Evolutionary conservation across 129 eudicot species (phyloP).

Genomic region (Centrapalus pauciflorus): DNA sequence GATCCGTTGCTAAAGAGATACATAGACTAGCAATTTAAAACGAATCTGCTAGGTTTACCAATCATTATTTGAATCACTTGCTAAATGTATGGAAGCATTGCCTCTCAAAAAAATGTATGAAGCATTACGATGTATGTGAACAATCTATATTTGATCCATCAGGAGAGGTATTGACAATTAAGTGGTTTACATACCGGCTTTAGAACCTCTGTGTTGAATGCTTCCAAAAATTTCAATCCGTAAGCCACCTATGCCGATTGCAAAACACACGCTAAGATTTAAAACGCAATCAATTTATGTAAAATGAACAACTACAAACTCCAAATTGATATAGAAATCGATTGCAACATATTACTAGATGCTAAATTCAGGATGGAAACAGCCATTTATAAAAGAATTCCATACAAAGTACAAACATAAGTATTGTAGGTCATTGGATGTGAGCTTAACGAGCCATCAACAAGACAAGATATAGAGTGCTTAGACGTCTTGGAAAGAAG

Average conservation of each 20-base stretch:
- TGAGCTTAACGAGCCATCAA: not conserved
- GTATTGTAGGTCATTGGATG: not conserved
- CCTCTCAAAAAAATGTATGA: too few species aligned
- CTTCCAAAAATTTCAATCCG: constrained; percentile 43
- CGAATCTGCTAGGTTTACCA: not conserved
- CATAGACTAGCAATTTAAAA: not conserved
- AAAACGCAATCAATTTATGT: not conserved
- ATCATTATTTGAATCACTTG: not conserved
- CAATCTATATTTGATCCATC: not conserved
- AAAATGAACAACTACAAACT: not conserved
- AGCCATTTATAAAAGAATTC: not conserved
- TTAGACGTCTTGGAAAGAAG: not conserved
- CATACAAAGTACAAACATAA: not conserved
- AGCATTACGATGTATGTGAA: not conserved
- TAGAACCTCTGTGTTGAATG: constrained; percentile 42
- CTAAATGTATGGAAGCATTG: constrained; percentile 9
- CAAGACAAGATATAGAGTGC: not conserved
- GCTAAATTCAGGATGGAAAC: not conserved
- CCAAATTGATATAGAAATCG: not conserved
- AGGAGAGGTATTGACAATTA: not conserved
- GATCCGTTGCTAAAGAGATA: not conserved
- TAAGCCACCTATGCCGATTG: constrained; percentile 34
- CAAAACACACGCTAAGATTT: not conserved
- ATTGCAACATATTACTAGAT: not conserved
- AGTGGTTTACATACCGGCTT: constrained; percentile 34